Evolutionary conservation across 1,284 basidiomycete species (phyloP).

Genomic region (Lentinula novae-zelandiae): DNA sequence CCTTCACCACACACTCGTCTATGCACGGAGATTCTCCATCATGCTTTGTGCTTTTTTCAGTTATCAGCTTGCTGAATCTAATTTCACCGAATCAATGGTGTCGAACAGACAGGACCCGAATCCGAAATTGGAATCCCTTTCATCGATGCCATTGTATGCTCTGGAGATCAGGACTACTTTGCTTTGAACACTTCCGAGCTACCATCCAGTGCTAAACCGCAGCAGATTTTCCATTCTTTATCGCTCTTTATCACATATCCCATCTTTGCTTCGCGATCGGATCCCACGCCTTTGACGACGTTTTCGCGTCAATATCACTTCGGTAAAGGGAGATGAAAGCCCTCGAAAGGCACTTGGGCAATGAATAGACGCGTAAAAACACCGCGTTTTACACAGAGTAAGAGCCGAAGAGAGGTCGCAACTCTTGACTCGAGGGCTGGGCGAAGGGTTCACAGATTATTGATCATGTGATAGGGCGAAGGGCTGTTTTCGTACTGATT

Average conservation of each 20-base stretch:
- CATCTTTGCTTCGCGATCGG: background rate
- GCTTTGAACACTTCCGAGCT: background rate
- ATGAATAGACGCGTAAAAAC: constrained; percentile 1
- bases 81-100: background rate
- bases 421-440: background rate
- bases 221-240: too few relatives aligned
- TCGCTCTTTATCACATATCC: background rate
- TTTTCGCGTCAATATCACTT: background rate
- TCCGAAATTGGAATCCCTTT: background rate
- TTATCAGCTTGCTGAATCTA: background rate
- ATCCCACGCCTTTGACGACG: background rate
- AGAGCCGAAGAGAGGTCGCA: constrained; percentile 1
- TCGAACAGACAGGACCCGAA: background rate
- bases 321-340: background rate
- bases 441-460: background rate
- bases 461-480: background rate
- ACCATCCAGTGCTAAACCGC: background rate
- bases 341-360: background rate
- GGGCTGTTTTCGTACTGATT: background rate
- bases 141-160: background rate
- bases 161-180: too few relatives aligned
- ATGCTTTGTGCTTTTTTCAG: background rate
- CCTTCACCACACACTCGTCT: background rate
- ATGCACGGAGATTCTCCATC: background rate
- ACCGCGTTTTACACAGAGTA: background rate